These are phyloP conservation scores for Smallanthus sonchifolius DNA, from an alignment of 129 eudicot genomes.

Conservation along the genomic window DNA sequence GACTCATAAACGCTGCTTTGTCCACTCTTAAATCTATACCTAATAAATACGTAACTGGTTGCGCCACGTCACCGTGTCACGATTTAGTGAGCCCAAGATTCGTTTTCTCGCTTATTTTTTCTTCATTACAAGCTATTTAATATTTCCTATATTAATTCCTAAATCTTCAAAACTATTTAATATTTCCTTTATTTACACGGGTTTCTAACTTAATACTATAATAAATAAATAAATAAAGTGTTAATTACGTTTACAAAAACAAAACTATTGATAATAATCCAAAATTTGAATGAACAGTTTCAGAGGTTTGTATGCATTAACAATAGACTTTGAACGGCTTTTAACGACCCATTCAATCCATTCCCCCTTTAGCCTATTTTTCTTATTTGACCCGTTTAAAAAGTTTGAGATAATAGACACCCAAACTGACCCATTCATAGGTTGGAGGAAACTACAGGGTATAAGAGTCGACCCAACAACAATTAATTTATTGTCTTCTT, in stretches of 20 bases:
- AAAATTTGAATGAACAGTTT: background rate
- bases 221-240: background rate
- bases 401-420: background rate
- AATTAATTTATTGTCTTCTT: background rate
- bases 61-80: no score
- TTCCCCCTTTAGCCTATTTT: background rate
- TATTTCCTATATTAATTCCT: no score
- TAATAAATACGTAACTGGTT: no score
- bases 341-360: background rate
- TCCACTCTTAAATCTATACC: background rate
- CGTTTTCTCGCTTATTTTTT: no score
- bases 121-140: no score
- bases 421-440: background rate
- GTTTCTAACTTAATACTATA: no score
- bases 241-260: background rate
- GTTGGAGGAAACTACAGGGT: background rate
- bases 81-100: no score
- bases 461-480: background rate
- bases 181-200: no score
- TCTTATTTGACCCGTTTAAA: background rate
- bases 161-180: no score
- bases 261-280: background rate
- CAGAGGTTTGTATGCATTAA: background rate
- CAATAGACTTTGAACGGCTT: background rate
- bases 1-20: background rate